phyloP scores from a whole-genome alignment of 164 flowering plant genomes.

The Buxus sempervirens region DNA sequence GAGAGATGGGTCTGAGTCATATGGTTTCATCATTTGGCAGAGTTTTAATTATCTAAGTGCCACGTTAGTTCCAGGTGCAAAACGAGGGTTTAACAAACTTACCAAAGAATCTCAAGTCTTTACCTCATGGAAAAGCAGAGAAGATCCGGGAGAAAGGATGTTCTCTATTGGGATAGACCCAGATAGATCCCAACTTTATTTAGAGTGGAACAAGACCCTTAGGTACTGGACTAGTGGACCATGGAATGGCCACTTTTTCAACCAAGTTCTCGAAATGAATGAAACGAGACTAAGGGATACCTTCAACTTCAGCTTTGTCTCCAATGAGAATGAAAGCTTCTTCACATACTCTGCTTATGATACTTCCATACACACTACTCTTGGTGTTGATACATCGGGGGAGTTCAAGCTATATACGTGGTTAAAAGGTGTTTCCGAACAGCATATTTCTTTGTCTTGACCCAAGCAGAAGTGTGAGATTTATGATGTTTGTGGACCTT shows the following conservation, averaged over 20 bases:
- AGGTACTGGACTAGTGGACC: neutral
- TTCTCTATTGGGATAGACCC: neutral
- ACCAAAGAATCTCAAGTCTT: neutral
- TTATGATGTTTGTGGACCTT: conserved; percentile 23
- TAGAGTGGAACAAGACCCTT: neutral
- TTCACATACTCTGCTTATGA: conserved; percentile 14
- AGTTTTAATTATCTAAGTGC: neutral
- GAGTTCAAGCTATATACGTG: conserved; percentile 7
- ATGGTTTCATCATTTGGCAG: neutral
- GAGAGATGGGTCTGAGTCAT: neutral
- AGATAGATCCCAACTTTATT: neutral
- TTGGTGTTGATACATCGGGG: conserved; percentile 18
- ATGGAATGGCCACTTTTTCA: too few relatives aligned
- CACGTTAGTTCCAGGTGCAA: neutral
- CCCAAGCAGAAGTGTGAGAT: conserved; percentile 25
- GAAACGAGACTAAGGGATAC: conserved; percentile 22
- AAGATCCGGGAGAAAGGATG: neutral
- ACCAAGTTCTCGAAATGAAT: neutral
- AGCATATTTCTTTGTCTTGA: conserved; percentile 11
- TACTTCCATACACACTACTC: conserved; percentile 5
- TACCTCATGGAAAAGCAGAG: neutral
- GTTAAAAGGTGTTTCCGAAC: conserved; percentile 1
- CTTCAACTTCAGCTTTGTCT: too few relatives aligned
- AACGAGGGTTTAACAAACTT: neutral
- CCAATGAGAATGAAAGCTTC: too few relatives aligned